Base-by-base conservation (phyloP, 148 eudicot genomes). In the Pharnaceum exiguum region DNA sequence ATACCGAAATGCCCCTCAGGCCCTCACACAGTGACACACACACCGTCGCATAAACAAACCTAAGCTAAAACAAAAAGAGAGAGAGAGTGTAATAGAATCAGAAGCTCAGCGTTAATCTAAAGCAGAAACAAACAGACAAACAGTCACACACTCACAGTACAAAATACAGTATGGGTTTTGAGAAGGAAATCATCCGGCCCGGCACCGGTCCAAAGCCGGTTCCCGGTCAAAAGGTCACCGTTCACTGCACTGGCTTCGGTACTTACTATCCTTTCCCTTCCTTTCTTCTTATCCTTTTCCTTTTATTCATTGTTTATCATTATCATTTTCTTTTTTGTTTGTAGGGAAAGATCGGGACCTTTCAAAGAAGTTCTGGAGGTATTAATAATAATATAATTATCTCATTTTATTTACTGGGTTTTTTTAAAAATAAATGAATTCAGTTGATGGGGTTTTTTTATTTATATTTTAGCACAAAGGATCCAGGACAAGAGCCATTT, bases 231-330 rank as follows among this genome's bases (percentile, higher is more conserved):
- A 77, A 45, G 16, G 98, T 93, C 71, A 83, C 96, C 61, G 96
- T 93, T 55, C 98, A 93, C 78, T 93, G 98, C 76, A 93, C 98
- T 46, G 98, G 96, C 17, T 93, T 31, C 57, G 98, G 98, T 83
- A 65, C 33, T 19, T 37, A 27, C 31, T 56, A 46, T 30, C 22
- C 52, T 37, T 47, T 18, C 29, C 27, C 31, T 31, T 50, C 9
- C 30, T 35, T 30, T 54, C 58, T 8, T 18, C 18, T 33, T 55
- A 9, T 17, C 29, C 32, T 11, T 16, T 28, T 8, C 16, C 16
- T 11, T 45, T 66, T 3, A 27, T 28, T n/a, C 58, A 10, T 24
- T 10, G 26, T 21, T 44, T 33, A 26, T 46, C 13, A 23, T 3
- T 53, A 42, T 32, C 27, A 6, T 16, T 37, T 28, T 25, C 4